These are phyloP conservation scores for Sporobolomyces phaffii DNA, from an alignment of 768 basidiomycete genomes.

Conservation along the genomic window DNA sequence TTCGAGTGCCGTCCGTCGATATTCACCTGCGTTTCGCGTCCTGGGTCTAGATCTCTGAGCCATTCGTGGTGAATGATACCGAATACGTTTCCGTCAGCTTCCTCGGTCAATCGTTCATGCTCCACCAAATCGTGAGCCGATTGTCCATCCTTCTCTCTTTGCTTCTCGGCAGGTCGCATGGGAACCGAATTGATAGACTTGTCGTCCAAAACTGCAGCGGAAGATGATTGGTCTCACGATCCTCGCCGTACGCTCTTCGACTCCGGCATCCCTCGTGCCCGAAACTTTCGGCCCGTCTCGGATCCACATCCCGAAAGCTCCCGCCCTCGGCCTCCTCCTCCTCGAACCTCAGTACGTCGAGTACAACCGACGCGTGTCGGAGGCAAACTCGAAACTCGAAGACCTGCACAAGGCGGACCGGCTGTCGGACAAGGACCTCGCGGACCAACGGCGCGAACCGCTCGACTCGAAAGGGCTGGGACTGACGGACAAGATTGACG, in stretches of 20 bases:
- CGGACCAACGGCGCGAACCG: conserved; percentile 51
- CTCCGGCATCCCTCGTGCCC: conserved; percentile 64
- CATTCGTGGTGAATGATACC: conserved; percentile 79
- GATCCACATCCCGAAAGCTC: conserved; percentile 90
- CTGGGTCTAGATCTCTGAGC: conserved; percentile 81
- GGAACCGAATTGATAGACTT: conserved; percentile 28
- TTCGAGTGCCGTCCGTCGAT: background rate
- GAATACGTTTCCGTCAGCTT: conserved; percentile 92
- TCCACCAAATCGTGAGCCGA: conserved; percentile 82
- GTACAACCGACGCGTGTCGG: conserved; percentile 47
- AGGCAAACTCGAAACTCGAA: conserved; percentile 40
- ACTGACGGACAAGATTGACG: conserved; percentile 66
- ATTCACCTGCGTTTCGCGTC: background rate
- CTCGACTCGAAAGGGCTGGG: conserved; percentile 45
- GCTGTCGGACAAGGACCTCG: conserved; percentile 43
- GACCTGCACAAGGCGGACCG: conserved; percentile 19
- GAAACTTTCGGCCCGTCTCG: conserved; percentile 67
- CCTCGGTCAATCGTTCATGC: conserved; percentile 98
- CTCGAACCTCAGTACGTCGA: conserved; percentile 55
- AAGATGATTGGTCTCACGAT: conserved; percentile 92
- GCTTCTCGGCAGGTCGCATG: background rate
- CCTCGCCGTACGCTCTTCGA: conserved; percentile 67
- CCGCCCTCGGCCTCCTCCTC: conserved; percentile 82
- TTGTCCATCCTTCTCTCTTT: too few species aligned
- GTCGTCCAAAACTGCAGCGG: too few species aligned